Percentiles rank a stretch among this genome's conserved stretches.
Conservation (phyloP, 768 basidiomycete species). For the Calvatia gigantea region DNA sequence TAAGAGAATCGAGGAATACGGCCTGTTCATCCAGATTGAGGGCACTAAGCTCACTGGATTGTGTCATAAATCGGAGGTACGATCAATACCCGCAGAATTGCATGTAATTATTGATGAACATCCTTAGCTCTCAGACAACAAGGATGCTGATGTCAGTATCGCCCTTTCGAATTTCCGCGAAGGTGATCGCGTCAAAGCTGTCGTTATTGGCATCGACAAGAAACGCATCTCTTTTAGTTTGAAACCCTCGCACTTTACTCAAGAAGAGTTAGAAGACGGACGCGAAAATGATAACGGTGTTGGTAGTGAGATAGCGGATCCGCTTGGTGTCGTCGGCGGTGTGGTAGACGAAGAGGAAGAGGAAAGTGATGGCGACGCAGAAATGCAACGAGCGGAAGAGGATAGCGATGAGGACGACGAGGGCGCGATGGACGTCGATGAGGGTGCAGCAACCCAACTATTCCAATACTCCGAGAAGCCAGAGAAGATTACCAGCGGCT, state of each 20-base stretch:
- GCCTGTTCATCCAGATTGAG: slow-evolving; percentile 90
- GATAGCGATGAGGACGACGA: slow-evolving; percentile 21
- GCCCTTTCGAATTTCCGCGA: slow-evolving; percentile 82
- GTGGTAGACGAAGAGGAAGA: slow-evolving; percentile 18
- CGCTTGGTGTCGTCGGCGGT: slow-evolving; percentile 19
- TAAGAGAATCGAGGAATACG: slow-evolving; percentile 83
- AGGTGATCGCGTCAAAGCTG: slow-evolving; percentile 82
- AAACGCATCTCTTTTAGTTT: slow-evolving; percentile 83
- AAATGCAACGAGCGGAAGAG: slow-evolving; percentile 1
- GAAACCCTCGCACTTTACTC: slow-evolving; percentile 83
- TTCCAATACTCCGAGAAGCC: slow-evolving; percentile 13
- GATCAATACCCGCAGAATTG: slow-evolving; percentile 15
- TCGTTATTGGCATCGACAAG: slow-evolving; percentile 68
- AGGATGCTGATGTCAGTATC: slow-evolving; percentile 70
- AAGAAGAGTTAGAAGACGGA: slow-evolving; percentile 52
- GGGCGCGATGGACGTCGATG: slow-evolving; percentile 45
- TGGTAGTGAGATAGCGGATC: slow-evolving; percentile 18
- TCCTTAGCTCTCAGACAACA: slow-evolving; percentile 80
- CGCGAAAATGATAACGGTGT: slow-evolving; percentile 23
- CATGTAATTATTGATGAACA: slow-evolving; percentile 5
- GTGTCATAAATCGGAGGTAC: slow-evolving; percentile 91
- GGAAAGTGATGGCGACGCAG: slow-evolving; percentile 15
- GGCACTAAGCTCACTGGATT: slow-evolving; percentile 82
- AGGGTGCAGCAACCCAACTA: slow-evolving; percentile 28
- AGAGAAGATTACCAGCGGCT: slow-evolving; percentile 11